Percentiles rank a stretch among this genome's conserved stretches.
Evolutionary conservation across 441 rosid genomes (phyloP).

Genomic region (Breynia disticha): DNA sequence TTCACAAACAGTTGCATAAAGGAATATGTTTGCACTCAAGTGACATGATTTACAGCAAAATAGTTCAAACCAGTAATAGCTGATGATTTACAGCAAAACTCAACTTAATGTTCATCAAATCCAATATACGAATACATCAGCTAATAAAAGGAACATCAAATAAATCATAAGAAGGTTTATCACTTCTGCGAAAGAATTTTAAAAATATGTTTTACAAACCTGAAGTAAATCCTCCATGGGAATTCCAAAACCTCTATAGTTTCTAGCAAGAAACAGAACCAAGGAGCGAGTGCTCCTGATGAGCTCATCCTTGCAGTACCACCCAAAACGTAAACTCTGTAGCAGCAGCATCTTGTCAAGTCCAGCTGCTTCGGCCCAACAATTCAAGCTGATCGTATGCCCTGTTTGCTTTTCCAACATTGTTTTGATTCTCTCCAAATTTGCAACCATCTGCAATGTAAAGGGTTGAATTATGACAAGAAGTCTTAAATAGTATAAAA

Average conservation of each 20-base stretch:
- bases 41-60: too few relatives aligned
- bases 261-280: conserved; percentile 65
- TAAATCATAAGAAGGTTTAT: neutral
- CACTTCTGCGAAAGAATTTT: neutral
- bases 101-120: too few relatives aligned
- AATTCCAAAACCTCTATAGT: conserved; percentile 60
- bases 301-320: conserved; percentile 74
- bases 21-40: too few relatives aligned
- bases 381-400: conserved; percentile 39
- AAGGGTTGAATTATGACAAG: conserved; percentile 14
- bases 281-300: conserved; percentile 52
- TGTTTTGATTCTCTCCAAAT: conserved; percentile 56
- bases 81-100: too few relatives aligned
- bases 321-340: conserved; percentile 50
- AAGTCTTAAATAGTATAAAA: conserved; percentile 7
- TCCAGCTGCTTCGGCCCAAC: conserved; percentile 86
- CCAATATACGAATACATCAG: neutral
- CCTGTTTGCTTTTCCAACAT: conserved; percentile 56
- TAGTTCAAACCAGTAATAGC: too few relatives aligned
- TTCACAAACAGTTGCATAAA: too few relatives aligned
- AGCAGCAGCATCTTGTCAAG: conserved; percentile 49
- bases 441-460: conserved; percentile 40
- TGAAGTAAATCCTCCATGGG: conserved; percentile 61
- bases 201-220: conserved; percentile 27
- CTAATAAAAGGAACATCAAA: neutral